Conservation (phyloP, 768 basidiomycete species). For the Coprinopsis marcescibilis region DNA sequence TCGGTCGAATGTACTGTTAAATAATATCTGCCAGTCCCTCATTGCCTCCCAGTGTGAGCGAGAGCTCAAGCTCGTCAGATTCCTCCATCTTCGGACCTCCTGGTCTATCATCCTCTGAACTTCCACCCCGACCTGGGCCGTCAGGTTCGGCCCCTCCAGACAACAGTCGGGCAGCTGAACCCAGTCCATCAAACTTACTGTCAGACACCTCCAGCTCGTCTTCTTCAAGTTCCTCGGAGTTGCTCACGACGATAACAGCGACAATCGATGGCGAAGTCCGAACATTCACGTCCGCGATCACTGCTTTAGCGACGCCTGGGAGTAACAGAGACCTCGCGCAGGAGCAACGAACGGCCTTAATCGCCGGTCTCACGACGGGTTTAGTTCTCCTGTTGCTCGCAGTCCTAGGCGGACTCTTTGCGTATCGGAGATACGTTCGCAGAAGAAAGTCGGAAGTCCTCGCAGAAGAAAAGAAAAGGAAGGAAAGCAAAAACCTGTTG, state of each 20-base stretch:
- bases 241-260: constrained; percentile 2
- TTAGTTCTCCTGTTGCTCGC: constrained; percentile 9
- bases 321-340: neutral
- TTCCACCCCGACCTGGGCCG: too few species aligned
- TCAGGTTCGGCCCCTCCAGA: too few species aligned
- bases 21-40: too few species aligned
- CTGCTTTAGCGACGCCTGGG: neutral
- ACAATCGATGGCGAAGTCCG: neutral
- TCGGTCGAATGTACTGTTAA: too few species aligned
- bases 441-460: constrained; percentile 4
- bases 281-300: neutral
- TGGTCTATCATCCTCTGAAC: too few species aligned
- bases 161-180: too few species aligned
- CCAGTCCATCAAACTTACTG: too few species aligned
- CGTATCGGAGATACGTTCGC: constrained; percentile 8
- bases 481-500: constrained; percentile 11
- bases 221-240: too few species aligned
- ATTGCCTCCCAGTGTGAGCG: too few species aligned
- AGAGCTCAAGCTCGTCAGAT: too few species aligned
- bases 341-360: constrained; percentile 10
- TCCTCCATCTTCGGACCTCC: too few species aligned
- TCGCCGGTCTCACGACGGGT: constrained; percentile 13
- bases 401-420: constrained; percentile 7
- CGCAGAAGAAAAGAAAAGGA: constrained; percentile 4
- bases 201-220: too few species aligned